A percentile compares a stretch with the other conserved stretches of the same genome.
These are phyloP conservation scores for Venturia oleaginea DNA, from an alignment of 2,329 filamentous ascomycete species.

Conservation along the genomic window DNA sequence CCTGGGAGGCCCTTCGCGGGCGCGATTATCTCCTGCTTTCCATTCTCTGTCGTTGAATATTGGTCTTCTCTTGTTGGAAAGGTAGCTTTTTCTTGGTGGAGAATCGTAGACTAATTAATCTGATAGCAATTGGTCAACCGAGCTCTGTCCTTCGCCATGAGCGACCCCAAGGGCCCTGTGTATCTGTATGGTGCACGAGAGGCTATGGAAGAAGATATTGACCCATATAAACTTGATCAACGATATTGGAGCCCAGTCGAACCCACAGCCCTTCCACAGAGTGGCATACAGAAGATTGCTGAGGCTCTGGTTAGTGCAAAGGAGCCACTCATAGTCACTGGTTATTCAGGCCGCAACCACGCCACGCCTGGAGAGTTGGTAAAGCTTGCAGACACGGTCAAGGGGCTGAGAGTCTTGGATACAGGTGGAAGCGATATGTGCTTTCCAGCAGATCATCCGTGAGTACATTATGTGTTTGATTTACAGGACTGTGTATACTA, in stretches of 20 bases:
- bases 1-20: neutral
- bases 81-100: neutral
- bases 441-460: conserved; percentile 51
- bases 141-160: conserved; percentile 71
- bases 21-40: neutral
- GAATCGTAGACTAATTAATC: neutral
- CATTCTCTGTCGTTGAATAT: neutral
- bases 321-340: conserved; percentile 60
- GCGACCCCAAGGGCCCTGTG: conserved; percentile 68
- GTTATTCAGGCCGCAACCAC: conserved; percentile 63
- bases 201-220: conserved; percentile 62
- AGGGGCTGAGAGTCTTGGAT: conserved; percentile 62
- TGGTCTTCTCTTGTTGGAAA: neutral
- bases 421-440: conserved; percentile 74
- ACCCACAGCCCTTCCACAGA: conserved; percentile 50
- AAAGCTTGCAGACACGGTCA: conserved; percentile 56
- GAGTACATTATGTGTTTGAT: neutral
- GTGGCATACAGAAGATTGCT: conserved; percentile 50
- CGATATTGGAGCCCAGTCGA: conserved; percentile 61
- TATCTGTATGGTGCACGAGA: conserved; percentile 73
- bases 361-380: conserved; percentile 52
- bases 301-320: conserved; percentile 54
- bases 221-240: conserved; percentile 59
- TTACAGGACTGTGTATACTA: neutral
- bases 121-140: conserved; percentile 68